Percentiles rank a stretch among this genome's conserved stretches.
Evolutionary conservation across 2,329 filamentous ascomycete genomes (phyloP).

Genomic region (Talaromyces sp.): DNA sequence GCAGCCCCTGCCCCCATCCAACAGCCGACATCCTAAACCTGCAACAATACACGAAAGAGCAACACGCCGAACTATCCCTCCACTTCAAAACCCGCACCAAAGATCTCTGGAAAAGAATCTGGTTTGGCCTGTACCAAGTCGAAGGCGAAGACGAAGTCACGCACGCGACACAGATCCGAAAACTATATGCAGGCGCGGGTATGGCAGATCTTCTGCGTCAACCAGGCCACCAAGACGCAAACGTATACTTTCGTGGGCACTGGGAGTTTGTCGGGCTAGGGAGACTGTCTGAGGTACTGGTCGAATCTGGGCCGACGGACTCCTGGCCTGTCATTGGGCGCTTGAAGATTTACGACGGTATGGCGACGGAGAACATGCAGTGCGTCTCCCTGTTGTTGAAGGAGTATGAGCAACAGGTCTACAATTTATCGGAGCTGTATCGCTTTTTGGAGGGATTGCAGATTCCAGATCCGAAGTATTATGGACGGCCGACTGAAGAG

Average conservation of each 20-base stretch:
- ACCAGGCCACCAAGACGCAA: neutral
- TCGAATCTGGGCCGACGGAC: neutral
- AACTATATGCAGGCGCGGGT: constrained; percentile 25
- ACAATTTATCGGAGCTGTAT: constrained; percentile 22
- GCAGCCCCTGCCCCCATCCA: constrained; percentile 8
- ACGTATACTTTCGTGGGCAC: neutral
- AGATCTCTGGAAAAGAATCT: constrained; percentile 24
- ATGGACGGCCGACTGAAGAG: neutral
- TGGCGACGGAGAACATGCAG: constrained; percentile 24
- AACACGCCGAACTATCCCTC: constrained; percentile 8
- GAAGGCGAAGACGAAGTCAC: constrained; percentile 19
- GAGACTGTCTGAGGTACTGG: constrained; percentile 3
- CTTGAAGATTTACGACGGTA: constrained; percentile 24
- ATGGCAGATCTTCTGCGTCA: constrained; percentile 14
- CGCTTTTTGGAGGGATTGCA: constrained; percentile 22
- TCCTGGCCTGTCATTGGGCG: constrained; percentile 21
- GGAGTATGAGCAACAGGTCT: constrained; percentile 26
- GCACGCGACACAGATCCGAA: constrained; percentile 23
- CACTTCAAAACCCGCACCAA: constrained; percentile 4
- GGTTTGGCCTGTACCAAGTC: constrained; percentile 28
- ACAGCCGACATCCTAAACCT: constrained; percentile 7
- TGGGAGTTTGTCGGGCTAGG: constrained; percentile 3
- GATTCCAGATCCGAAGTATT: neutral
- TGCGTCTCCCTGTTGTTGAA: constrained; percentile 23
- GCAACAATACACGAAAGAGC: neutral